Evolutionary conservation across 345 rosid species (phyloP), one percentile per base, ranked within the genome.

Genomic region (Sonneratia caseolaris): DNA sequence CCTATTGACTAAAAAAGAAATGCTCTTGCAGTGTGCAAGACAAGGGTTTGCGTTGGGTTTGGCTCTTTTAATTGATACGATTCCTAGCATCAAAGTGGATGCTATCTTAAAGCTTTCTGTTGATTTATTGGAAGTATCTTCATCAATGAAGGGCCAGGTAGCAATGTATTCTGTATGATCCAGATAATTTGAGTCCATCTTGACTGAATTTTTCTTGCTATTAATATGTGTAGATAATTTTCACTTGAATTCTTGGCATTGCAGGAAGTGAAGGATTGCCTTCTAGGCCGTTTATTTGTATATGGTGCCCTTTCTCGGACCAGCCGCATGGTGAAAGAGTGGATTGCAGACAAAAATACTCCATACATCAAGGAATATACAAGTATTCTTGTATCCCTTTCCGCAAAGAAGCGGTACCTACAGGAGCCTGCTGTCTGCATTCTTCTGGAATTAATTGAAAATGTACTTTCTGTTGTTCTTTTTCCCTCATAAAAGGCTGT

Each of bases 101-200:
- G 80, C 97, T 13, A 68, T 92, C 71, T 80, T 92, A 80, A 96
- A 89, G 73, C 91, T 96, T 42, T 81, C 90, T 77, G 81, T 76
- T 75, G 81, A 88, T 71, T 74, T 85, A 37, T 79, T 95, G 70
- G 97, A 92, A 72, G 88, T 89, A 68, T 87, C 97, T 71, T 86
- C 99, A 8, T 87, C 98, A 9, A 89, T 88, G 98, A 96, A 84
- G 86, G 98, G 99, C 47, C 97, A 90, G 88, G 99, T 92, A 76
- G 56, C 90, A 76, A 72, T 40, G 55, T 68, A 35, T 77, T 12
- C 36, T 24, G n/a, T 59, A 37, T 70, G 48, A 57, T 35, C 47
- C 10, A 37, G 55, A 2, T 0, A 42, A 40, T 35, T 40, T 59
- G 10, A 35, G 72, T 22, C 21, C 68, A 49, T 22, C 24, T 37